These are phyloP conservation scores for Aspergillus carlsbadensis DNA, from an alignment of 495 filamentous ascomycete genomes.

Conservation along the genomic window DNA sequence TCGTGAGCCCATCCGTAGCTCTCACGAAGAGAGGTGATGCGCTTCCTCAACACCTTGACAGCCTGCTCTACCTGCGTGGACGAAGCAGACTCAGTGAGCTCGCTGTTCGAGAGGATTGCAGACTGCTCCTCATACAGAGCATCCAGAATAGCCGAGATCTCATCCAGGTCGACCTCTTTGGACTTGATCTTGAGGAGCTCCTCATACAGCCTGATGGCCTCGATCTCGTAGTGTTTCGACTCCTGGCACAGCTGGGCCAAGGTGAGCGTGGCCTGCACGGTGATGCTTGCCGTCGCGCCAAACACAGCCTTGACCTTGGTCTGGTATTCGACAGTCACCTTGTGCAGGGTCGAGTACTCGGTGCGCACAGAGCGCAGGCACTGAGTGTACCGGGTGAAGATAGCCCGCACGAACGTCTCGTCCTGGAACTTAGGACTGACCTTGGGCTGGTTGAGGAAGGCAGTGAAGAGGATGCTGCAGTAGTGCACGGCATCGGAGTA, in stretches of 20 bases:
- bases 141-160: slow-evolving; percentile 37
- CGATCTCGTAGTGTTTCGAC: slow-evolving; percentile 36
- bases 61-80: slow-evolving; percentile 29
- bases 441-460: slow-evolving; percentile 32
- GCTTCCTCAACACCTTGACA: slow-evolving; percentile 30
- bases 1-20: slow-evolving; percentile 41
- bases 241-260: slow-evolving; percentile 41
- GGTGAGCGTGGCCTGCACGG: slow-evolving; percentile 36
- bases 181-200: slow-evolving; percentile 35
- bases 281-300: slow-evolving; percentile 34
- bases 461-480: slow-evolving; percentile 36
- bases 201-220: slow-evolving; percentile 38
- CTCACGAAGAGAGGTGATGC: slow-evolving; percentile 30
- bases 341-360: slow-evolving; percentile 33
- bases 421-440: slow-evolving; percentile 33
- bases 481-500: slow-evolving; percentile 36
- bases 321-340: slow-evolving; percentile 35
- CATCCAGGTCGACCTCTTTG: slow-evolving; percentile 25
- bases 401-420: slow-evolving; percentile 28
- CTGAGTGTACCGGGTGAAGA: slow-evolving; percentile 37
- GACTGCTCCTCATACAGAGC: slow-evolving; percentile 42
- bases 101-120: slow-evolving; percentile 16
- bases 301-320: slow-evolving; percentile 33
- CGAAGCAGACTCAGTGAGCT: slow-evolving; percentile 28
- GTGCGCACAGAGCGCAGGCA: slow-evolving; percentile 34